phyloP scores from a whole-genome alignment of 345 rosid species.

The Eucalyptus cloeziana region DNA sequence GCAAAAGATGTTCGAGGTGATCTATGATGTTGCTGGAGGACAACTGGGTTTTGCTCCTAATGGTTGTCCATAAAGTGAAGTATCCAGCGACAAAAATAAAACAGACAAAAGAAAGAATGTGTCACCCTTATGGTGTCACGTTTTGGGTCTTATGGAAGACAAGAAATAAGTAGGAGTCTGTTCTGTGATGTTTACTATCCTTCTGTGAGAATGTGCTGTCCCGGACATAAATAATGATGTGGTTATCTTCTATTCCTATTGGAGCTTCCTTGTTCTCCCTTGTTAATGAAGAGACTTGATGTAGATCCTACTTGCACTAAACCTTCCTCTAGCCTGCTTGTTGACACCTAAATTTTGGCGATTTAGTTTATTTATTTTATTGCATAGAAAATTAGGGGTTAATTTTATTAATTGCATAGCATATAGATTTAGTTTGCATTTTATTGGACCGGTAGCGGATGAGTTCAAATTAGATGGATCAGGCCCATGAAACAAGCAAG shows the following conservation, averaged over 20 bases:
- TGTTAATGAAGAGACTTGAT: background rate
- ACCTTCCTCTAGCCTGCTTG: background rate
- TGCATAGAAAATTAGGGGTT: too few relatives aligned
- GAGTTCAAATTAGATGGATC: too few relatives aligned
- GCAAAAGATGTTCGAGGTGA: slow-evolving; percentile 78
- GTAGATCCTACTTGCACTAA: background rate
- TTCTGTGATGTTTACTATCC: background rate
- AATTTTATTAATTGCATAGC: too few relatives aligned
- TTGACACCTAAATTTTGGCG: too few relatives aligned
- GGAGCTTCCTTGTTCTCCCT: background rate
- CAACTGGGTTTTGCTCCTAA: slow-evolving; percentile 71
- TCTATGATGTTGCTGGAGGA: slow-evolving; percentile 45
- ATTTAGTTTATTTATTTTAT: too few relatives aligned
- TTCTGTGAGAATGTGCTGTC: background rate
- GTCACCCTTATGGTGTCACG: background rate
- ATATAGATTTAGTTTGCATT: too few relatives aligned
- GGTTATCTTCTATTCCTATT: background rate
- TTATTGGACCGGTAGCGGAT: too few relatives aligned
- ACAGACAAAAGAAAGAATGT: background rate
- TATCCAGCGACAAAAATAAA: background rate
- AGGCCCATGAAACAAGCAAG: too few relatives aligned
- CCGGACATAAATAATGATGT: background rate
- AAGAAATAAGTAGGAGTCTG: background rate
- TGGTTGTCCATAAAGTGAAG: slow-evolving; percentile 34
- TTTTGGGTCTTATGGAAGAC: background rate